Percentiles rank a stretch among this genome's conserved stretches.
Evolutionary conservation across 2,329 filamentous ascomycete genomes (phyloP).

Genomic region (Fonsecaea pedrosoi): DNA sequence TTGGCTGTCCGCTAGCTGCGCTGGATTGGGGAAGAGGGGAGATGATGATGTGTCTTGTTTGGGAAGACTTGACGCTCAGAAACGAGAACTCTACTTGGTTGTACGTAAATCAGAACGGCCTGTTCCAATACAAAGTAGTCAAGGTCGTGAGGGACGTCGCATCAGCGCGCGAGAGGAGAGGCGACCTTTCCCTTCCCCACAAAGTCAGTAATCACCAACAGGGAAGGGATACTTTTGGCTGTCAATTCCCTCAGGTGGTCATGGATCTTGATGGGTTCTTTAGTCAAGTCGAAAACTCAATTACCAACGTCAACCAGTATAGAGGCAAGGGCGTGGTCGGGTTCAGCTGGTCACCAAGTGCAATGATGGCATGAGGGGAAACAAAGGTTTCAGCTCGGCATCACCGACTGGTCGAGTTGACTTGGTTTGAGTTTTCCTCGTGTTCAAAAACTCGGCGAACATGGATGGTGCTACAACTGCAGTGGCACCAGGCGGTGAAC

Average conservation of each 20-base stretch:
- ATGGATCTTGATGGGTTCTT: background rate
- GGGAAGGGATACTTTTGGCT: background rate
- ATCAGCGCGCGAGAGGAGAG: background rate
- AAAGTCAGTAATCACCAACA: background rate
- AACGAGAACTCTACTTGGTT: background rate
- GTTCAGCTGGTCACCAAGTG: conserved; percentile 10
- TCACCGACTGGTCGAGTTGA: conserved; percentile 9
- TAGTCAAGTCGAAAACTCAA: no score
- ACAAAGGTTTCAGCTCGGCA: conserved; percentile 17
- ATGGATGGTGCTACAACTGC: background rate
- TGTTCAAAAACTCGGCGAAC: background rate
- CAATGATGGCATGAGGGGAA: background rate
- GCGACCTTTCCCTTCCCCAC: background rate
- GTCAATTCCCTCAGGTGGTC: background rate
- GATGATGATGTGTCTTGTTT: background rate
- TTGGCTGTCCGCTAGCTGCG: background rate
- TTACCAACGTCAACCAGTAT: background rate
- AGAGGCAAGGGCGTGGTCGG: background rate
- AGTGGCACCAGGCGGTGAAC: background rate
- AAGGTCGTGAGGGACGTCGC: background rate
- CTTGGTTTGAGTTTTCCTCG: background rate
- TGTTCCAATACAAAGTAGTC: background rate
- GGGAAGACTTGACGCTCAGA: conserved; percentile 6
- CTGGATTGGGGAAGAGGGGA: background rate
- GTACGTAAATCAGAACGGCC: background rate